Conservation (phyloP, 257 asterid genomes). For the Echites panduratus region DNA sequence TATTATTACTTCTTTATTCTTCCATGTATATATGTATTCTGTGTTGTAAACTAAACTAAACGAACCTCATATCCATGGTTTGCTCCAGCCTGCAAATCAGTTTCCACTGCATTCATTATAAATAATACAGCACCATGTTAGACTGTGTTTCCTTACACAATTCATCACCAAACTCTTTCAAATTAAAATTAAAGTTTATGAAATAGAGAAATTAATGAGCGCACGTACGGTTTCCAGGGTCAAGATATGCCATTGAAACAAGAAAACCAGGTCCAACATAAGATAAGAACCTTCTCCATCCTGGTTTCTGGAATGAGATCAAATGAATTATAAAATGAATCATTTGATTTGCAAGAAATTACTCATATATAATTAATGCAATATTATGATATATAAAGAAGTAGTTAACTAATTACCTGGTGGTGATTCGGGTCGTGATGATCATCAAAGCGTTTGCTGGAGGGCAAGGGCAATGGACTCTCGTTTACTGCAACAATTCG, state of each 20-base stretch:
- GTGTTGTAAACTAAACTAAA: background rate
- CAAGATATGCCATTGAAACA: slow-evolving; percentile 89
- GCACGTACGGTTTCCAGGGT: slow-evolving; percentile 78
- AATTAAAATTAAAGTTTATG: background rate
- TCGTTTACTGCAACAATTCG: slow-evolving; percentile 33
- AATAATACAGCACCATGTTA: background rate
- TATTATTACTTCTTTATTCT: no score
- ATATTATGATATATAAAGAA: background rate
- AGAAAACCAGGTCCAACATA: slow-evolving; percentile 90
- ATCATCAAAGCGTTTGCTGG: slow-evolving; percentile 25
- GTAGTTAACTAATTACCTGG: background rate
- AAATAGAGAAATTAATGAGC: background rate
- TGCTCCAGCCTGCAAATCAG: slow-evolving; percentile 95
- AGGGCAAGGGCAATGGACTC: slow-evolving; percentile 29
- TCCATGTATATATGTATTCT: no score
- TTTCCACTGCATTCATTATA: slow-evolving; percentile 84
- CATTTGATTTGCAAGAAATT: no score
- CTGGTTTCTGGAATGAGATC: slow-evolving; percentile 44
- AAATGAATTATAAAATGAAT: no score
- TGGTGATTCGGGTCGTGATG: background rate
- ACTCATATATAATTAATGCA: no score
- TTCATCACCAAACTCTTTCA: no score
- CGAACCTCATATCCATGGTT: slow-evolving; percentile 71
- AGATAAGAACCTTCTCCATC: slow-evolving; percentile 67
- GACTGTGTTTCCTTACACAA: no score